phyloP scores from a whole-genome alignment of 2,329 filamentous ascomycete species.

The Epichloe uncinata region DNA sequence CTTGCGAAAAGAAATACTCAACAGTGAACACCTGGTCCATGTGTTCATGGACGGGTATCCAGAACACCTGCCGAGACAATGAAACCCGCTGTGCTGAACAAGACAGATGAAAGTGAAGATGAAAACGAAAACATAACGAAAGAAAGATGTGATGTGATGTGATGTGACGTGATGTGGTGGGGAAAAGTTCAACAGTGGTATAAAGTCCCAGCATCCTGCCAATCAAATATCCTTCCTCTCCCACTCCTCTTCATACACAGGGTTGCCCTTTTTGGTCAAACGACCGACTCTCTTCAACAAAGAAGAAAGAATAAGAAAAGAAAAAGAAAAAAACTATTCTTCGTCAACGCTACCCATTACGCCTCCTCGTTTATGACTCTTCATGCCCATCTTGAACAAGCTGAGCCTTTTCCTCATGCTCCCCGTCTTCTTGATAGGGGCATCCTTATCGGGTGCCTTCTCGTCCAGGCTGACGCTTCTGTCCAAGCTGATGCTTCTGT shows the following conservation, averaged over 20 bases:
- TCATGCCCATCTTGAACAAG: slow-evolving; percentile 61
- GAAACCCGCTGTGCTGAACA: background rate
- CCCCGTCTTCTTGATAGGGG: slow-evolving; percentile 34
- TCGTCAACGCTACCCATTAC: slow-evolving; percentile 43
- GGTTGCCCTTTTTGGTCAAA: too few species aligned
- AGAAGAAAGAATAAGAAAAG: background rate
- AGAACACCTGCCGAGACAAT: background rate
- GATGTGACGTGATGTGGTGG: too few species aligned
- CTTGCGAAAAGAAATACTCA: background rate
- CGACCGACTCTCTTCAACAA: too few species aligned
- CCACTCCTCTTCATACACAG: background rate
- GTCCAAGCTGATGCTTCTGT: slow-evolving; percentile 18
- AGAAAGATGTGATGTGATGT: background rate
- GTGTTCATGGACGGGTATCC: background rate
- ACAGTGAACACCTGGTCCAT: background rate
- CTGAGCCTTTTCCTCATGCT: slow-evolving; percentile 69
- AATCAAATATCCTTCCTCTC: background rate
- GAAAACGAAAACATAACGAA: background rate
- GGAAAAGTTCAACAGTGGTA: background rate
- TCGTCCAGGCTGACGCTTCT: slow-evolving; percentile 12
- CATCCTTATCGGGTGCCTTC: slow-evolving; percentile 16
- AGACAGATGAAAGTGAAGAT: background rate
- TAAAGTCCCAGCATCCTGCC: background rate
- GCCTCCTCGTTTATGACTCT: slow-evolving; percentile 42
- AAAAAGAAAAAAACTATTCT: slow-evolving; percentile 25